Conservation (phyloP, 331 rosid genomes). For the Cucumis variabilis region DNA sequence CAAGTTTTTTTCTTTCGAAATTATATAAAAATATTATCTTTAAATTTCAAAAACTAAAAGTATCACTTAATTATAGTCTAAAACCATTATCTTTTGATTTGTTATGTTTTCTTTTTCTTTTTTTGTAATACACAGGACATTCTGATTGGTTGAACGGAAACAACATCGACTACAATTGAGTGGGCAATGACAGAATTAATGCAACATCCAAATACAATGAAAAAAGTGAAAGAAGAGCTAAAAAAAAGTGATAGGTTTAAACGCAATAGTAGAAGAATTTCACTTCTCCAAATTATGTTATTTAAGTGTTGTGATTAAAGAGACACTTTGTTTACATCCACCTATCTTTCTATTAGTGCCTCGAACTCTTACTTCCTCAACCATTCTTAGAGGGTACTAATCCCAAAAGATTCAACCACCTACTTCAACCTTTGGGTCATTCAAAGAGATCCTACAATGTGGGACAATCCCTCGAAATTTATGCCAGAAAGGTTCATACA, state of each 20-base stretch:
- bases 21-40: too few species aligned
- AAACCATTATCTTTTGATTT: too few species aligned
- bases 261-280: conserved; percentile 40
- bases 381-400: conserved; percentile 36
- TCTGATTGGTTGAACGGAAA: conserved; percentile 42
- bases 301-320: not conserved
- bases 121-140: conserved; percentile 30
- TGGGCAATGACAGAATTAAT: conserved; percentile 44
- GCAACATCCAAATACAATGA: conserved; percentile 36
- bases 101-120: not conserved
- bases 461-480: conserved; percentile 47
- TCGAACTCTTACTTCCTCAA: conserved; percentile 18
- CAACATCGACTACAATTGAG: conserved; percentile 39
- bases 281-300: conserved; percentile 39
- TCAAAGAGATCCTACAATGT: conserved; percentile 40
- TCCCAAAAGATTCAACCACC: conserved; percentile 36
- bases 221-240: conserved; percentile 42
- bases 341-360: conserved; percentile 24
- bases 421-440: conserved; percentile 40
- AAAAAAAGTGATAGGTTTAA: conserved; percentile 33
- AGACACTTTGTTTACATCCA: conserved; percentile 37
- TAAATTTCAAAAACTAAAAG: too few species aligned
- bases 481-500: conserved; percentile 41
- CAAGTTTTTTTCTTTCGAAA: too few species aligned
- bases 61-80: too few species aligned